Evolutionary conservation across 129 eudicot species (phyloP).

Genomic region (Flaveria trinervia): DNA sequence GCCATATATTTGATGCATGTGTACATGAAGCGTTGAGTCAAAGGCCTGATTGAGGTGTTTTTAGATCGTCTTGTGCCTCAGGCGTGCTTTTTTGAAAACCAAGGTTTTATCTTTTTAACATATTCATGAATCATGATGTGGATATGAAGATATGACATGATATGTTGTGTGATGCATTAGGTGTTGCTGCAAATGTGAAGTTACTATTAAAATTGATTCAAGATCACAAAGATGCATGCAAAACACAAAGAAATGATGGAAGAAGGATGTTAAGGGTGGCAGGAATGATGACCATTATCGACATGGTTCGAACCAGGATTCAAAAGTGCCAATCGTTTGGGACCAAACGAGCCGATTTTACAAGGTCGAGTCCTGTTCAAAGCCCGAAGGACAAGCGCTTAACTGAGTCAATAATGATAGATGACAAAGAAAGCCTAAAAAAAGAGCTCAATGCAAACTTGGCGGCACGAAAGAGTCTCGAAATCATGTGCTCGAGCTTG

Average conservation of each 20-base stretch:
- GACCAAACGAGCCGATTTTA: conserved; percentile 41
- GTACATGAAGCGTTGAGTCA: background rate
- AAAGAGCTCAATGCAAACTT: conserved; percentile 46
- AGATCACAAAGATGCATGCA: conserved; percentile 79
- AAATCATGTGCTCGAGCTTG: conserved; percentile 67
- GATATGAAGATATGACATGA: background rate
- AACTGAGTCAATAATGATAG: conserved; percentile 21
- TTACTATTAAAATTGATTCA: conserved; percentile 65
- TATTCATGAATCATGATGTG: background rate
- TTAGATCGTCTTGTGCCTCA: background rate
- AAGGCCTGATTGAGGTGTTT: background rate
- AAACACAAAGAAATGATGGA: conserved; percentile 52
- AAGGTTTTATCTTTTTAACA: background rate
- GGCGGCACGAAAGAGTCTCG: conserved; percentile 76
- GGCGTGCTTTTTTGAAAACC: background rate
- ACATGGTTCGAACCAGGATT: conserved; percentile 62
- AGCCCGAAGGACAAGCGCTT: conserved; percentile 40
- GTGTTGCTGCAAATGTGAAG: conserved; percentile 83
- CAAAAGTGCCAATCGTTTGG: conserved; percentile 73
- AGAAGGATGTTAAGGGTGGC: conserved; percentile 78
- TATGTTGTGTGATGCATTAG: conserved; percentile 35
- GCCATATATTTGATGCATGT: background rate
- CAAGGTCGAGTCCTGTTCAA: conserved; percentile 51
- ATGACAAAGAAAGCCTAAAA: conserved; percentile 58
- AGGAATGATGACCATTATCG: conserved; percentile 87